Evolutionary conservation across 768 basidiomycete species (phyloP).

Genomic region (Aureoboletus auriporus): DNA sequence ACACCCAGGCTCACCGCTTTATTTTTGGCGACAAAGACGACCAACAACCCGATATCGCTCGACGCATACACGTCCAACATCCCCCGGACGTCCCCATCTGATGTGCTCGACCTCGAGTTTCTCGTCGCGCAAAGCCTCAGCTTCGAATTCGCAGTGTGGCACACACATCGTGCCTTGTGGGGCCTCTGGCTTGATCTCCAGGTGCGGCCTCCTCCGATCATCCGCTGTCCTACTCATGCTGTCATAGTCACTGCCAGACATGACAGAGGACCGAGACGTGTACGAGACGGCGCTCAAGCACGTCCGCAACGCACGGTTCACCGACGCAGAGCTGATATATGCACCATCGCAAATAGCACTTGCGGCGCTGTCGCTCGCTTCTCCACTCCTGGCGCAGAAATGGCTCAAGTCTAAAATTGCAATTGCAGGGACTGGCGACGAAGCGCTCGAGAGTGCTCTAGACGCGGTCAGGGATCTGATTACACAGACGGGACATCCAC

Average conservation of each 20-base stretch:
- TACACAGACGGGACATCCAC: conserved; percentile 47
- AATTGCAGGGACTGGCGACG: conserved; percentile 1
- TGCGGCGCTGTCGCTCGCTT: conserved; percentile 65
- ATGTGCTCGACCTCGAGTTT: conserved; percentile 93
- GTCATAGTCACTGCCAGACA: conserved; percentile 54
- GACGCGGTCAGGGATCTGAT: conserved; percentile 54
- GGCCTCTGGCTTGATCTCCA: conserved; percentile 87
- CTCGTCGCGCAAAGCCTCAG: conserved; percentile 90
- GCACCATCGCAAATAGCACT: conserved; percentile 92
- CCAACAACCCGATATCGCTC: conserved; percentile 88
- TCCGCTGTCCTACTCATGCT: conserved; percentile 7
- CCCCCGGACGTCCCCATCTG: conserved; percentile 72
- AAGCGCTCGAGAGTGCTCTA: conserved; percentile 30
- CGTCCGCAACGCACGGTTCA: conserved; percentile 78
- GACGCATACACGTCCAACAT: conserved; percentile 82
- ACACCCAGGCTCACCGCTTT: conserved; percentile 81
- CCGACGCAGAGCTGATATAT: conserved; percentile 89
- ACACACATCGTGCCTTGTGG: conserved; percentile 84
- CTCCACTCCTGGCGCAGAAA: conserved; percentile 52
- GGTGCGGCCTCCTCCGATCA: conserved; percentile 38
- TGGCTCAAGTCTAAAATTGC: conserved; percentile 53
- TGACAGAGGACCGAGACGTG: conserved; percentile 41
- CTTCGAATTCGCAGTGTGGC: conserved; percentile 95
- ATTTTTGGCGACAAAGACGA: conserved; percentile 95
- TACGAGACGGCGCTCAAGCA: conserved; percentile 66